phyloP scores from a whole-genome alignment of 2,329 filamentous ascomycete genomes.

The Moelleriella libera region DNA sequence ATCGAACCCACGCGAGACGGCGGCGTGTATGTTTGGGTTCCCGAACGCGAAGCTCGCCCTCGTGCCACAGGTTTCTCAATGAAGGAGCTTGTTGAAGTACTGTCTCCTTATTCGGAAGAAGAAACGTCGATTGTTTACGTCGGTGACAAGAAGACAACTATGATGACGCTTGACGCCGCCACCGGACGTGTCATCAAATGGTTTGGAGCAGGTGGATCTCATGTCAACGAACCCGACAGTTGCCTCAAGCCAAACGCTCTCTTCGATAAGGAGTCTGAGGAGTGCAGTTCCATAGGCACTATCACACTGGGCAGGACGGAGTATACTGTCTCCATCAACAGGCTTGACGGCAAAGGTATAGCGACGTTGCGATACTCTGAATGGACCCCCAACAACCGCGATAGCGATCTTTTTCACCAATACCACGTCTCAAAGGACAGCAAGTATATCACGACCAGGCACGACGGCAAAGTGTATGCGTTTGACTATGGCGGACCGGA shows the following conservation, averaged over 20 bases:
- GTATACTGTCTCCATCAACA: slow-evolving; percentile 78
- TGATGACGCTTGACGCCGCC: slow-evolving; percentile 78
- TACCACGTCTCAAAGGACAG: slow-evolving; percentile 71
- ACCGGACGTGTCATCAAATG: slow-evolving; percentile 72
- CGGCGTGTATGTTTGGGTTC: slow-evolving; percentile 73
- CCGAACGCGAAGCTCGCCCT: slow-evolving; percentile 43
- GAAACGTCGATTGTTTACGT: slow-evolving; percentile 69
- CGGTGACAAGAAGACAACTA: slow-evolving; percentile 77
- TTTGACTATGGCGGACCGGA: slow-evolving; percentile 50
- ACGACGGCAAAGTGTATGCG: slow-evolving; percentile 72
- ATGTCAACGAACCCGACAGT: slow-evolving; percentile 56
- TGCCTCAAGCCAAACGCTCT: slow-evolving; percentile 57
- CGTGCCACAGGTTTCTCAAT: slow-evolving; percentile 58
- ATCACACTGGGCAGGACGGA: slow-evolving; percentile 76
- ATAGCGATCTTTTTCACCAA: slow-evolving; percentile 74
- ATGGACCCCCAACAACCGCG: slow-evolving; percentile 86
- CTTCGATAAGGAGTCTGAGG: slow-evolving; percentile 52
- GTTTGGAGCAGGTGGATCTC: slow-evolving; percentile 61
- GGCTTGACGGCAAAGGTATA: slow-evolving; percentile 58
- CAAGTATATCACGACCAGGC: slow-evolving; percentile 75
- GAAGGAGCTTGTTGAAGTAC: slow-evolving; percentile 76
- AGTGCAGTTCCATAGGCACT: slow-evolving; percentile 68
- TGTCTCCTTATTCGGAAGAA: slow-evolving; percentile 60
- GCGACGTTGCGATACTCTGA: slow-evolving; percentile 88
- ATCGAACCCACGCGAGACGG: slow-evolving; percentile 86